Evolutionary conservation across 495 filamentous ascomycete genomes (phyloP).

Genomic region (Aspergillus saccharolyticus): DNA sequence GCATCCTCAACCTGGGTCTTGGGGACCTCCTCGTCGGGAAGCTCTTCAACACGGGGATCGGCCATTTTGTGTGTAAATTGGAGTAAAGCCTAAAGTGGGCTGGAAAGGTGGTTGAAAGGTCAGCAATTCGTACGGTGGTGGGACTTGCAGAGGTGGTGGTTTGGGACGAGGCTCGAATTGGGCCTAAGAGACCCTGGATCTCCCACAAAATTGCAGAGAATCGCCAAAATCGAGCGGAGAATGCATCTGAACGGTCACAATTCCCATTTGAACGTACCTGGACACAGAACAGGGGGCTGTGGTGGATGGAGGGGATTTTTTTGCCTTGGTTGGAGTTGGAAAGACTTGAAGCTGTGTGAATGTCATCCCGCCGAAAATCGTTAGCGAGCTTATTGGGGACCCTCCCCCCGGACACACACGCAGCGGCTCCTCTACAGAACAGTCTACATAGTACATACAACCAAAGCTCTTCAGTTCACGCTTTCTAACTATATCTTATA

Average conservation of each 20-base stretch:
- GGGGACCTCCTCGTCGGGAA: constrained; percentile 74
- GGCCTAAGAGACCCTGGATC: constrained; percentile 21
- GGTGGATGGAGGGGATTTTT: constrained; percentile 38
- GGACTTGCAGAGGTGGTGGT: constrained; percentile 5
- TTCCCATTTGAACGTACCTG: constrained; percentile 36
- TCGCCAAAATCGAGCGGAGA: constrained; percentile 23
- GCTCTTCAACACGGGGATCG: constrained; percentile 95
- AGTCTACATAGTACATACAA: constrained; percentile 19
- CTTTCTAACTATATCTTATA: not conserved
- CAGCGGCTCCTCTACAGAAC: constrained; percentile 25
- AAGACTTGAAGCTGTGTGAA: constrained; percentile 44
- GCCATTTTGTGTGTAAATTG: constrained; percentile 64
- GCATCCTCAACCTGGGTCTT: constrained; percentile 79
- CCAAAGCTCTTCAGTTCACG: not conserved
- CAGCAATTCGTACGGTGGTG: constrained; percentile 17
- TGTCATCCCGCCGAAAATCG: constrained; percentile 42
- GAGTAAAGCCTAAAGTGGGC: constrained; percentile 26
- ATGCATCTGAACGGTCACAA: constrained; percentile 17
- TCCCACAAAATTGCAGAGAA: constrained; percentile 29
- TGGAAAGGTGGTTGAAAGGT: constrained; percentile 13
- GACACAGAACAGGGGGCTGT: constrained; percentile 29
- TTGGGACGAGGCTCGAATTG: constrained; percentile 9
- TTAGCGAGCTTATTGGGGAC: constrained; percentile 43
- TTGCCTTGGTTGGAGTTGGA: constrained; percentile 35
- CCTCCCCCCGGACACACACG: constrained; percentile 29